Evolutionary conservation across 129 eudicot species (phyloP), one percentile per base, ranked within the genome.

Genomic region (Flaveria linearis): DNA sequence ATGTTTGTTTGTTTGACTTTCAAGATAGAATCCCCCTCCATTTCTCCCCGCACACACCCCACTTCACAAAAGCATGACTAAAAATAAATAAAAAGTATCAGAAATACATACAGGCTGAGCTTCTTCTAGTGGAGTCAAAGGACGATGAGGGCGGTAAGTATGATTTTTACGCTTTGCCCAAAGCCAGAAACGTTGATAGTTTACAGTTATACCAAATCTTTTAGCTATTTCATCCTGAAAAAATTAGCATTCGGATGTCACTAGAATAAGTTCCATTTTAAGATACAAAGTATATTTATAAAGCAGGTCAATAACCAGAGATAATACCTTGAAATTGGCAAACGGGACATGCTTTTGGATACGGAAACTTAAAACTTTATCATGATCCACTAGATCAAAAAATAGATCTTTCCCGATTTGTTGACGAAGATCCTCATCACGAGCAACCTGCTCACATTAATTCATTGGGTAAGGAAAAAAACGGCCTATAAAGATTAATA

Each of bases 371-470:
- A 81, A 88, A 69, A 94, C 98, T 89, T 89, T 94, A 63, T 91
- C 97, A 87, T 94, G 98, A 76, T 94, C 98, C n/a, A 91, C 98
- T 57, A 94, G 88, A 81, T 94, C 98, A 94, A 93, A 90, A 76
- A 85, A 86, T 53, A 91, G 82, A 65, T 90, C 88, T 74, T 77
- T 91, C 53, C 98, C 98, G 46, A 94, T 91, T 79, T 94, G 98
- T 66, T 85, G 87, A 68, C 53, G 74, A 23, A 91, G 81, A 60
- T 94, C 90, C 42, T 84, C 93, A 84, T 91, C 98, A 42, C 93
- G 93, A 39, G 93, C 96, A 85, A 94, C 81, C 80, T 76, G 36
- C 28, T 36, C 74, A 66, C 74, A 67, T 52, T 50, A 25, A 41
- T 33, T 22, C 14, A 52, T 9, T 12, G 26, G 68, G 58, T 23